These are phyloP conservation scores for Debaryomyces sp. DNA, from an alignment of 1,139 yeast species.

Conservation along the genomic window DNA sequence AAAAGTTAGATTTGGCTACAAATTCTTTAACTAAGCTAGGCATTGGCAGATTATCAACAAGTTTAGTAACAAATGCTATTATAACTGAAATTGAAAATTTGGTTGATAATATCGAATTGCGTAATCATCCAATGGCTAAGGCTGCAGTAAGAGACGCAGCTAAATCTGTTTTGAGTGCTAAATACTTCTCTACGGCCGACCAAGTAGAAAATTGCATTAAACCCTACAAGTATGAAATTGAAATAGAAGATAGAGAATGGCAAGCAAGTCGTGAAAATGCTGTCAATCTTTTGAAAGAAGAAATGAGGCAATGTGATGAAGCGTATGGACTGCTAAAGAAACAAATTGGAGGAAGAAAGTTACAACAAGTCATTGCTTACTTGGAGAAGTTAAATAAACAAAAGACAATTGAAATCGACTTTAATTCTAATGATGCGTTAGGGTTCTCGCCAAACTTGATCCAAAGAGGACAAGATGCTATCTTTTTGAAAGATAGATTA, in stretches of 20 bases:
- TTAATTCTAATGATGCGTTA: slow-evolving; percentile 60
- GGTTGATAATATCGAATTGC: slow-evolving; percentile 71
- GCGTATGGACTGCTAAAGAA: slow-evolving; percentile 64
- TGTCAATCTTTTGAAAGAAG: slow-evolving; percentile 73
- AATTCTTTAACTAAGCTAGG: slow-evolving; percentile 89
- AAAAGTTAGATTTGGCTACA: slow-evolving; percentile 81
- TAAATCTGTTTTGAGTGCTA: slow-evolving; percentile 68
- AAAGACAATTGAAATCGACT: slow-evolving; percentile 46
- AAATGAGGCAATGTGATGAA: slow-evolving; percentile 77
- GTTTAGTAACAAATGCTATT: slow-evolving; percentile 78
- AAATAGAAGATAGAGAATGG: slow-evolving; percentile 97
- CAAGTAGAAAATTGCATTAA: slow-evolving; percentile 98
- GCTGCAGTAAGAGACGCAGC: slow-evolving; percentile 87
- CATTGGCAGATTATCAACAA: slow-evolving; percentile 86
- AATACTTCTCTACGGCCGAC: slow-evolving; percentile 91
- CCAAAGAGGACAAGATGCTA: slow-evolving; percentile 78
- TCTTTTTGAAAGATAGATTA: slow-evolving; percentile 79
- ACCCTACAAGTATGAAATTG: slow-evolving; percentile 96
- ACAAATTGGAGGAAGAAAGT: slow-evolving; percentile 79
- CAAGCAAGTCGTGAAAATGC: slow-evolving; percentile 77
- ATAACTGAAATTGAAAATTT: slow-evolving; percentile 76
- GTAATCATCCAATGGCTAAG: slow-evolving; percentile 82
- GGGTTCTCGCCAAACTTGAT: slow-evolving; percentile 77
- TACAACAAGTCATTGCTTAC: slow-evolving; percentile 80
- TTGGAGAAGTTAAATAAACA: slow-evolving; percentile 53